Evolutionary conservation across 2,329 filamentous ascomycete genomes (phyloP).

Genomic region (Helotiales sp.): DNA sequence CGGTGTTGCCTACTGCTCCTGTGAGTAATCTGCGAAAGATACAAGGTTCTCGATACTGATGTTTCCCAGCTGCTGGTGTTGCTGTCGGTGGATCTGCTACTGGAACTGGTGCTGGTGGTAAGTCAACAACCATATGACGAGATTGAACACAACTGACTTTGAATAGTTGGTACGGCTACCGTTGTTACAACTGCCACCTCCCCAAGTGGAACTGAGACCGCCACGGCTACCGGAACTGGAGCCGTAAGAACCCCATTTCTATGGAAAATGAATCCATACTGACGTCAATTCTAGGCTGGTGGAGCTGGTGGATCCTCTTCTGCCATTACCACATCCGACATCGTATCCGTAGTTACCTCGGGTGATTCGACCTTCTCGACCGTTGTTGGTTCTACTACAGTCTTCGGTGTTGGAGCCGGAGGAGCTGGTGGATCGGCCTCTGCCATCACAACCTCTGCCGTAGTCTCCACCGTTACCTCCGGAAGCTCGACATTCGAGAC

Average conservation of each 20-base stretch:
- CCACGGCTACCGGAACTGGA: conserved; percentile 16
- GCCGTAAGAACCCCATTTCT: not conserved
- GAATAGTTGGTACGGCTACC: conserved; percentile 2
- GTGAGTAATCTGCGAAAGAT: conserved; percentile 22
- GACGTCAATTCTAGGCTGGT: conserved; percentile 1
- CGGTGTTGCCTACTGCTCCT: conserved; percentile 37
- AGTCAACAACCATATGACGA: not conserved
- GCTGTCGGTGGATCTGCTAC: conserved; percentile 12
- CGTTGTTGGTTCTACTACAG: conserved; percentile 32
- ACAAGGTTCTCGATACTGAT: not conserved
- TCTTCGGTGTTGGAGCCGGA: conserved; percentile 20
- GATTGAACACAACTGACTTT: not conserved
- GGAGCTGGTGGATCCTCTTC: conserved; percentile 22
- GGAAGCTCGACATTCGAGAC: conserved; percentile 33
- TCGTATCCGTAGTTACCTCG: conserved; percentile 26
- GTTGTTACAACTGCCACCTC: conserved; percentile 4
- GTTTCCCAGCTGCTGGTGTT: conserved; percentile 17
- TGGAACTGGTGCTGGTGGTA: conserved; percentile 16
- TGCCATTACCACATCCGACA: conserved; percentile 32
- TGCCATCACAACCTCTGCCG: conserved; percentile 37
- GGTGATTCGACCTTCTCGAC: conserved; percentile 27
- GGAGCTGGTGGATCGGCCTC: conserved; percentile 23
- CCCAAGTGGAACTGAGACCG: conserved; percentile 17
- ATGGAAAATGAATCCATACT: not conserved
- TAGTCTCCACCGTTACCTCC: conserved; percentile 32